Percentiles rank a stretch among this genome's conserved stretches.
phyloP scores from a whole-genome alignment of 140 eudicot species.

The Ambrosia hybrid region DNA sequence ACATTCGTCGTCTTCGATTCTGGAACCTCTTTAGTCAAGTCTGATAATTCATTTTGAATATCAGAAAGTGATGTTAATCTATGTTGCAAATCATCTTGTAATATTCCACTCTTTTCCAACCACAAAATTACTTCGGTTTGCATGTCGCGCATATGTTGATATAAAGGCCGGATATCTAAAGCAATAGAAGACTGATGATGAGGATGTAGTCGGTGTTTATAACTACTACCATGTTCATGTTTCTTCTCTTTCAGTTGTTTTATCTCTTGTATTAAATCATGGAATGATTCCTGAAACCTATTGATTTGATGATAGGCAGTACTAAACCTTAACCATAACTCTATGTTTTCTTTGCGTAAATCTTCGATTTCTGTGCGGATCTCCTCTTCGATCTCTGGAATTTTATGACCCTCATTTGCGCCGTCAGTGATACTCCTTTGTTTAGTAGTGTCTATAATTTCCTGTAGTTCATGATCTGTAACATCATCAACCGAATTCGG shows the following conservation, averaged over 20 bases:
- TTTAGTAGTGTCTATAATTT: neutral
- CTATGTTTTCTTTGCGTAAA: slow-evolving; percentile 38
- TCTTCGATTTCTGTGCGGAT: slow-evolving; percentile 39
- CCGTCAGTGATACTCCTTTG: no score
- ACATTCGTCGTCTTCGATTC: slow-evolving; percentile 6
- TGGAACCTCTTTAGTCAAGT: slow-evolving; percentile 26
- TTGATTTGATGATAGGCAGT: slow-evolving; percentile 41
- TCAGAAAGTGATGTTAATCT: slow-evolving; percentile 54
- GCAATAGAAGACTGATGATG: slow-evolving; percentile 14
- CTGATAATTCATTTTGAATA: slow-evolving; percentile 57
- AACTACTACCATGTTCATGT: slow-evolving; percentile 28
- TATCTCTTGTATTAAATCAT: slow-evolving; percentile 58
- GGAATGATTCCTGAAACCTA: slow-evolving; percentile 46
- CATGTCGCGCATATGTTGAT: slow-evolving; percentile 63
- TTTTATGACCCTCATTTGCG: slow-evolving; percentile 19
- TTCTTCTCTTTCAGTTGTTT: slow-evolving; percentile 32
- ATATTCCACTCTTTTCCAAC: slow-evolving; percentile 54
- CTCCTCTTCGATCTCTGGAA: slow-evolving; percentile 40
- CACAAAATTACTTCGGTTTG: slow-evolving; percentile 63
- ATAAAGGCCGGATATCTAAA: slow-evolving; percentile 57
- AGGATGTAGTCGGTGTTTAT: neutral
- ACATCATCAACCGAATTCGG: slow-evolving; percentile 6
- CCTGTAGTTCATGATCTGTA: neutral
- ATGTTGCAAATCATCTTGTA: slow-evolving; percentile 63
- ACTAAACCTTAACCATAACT: slow-evolving; percentile 49